phyloP scores from a whole-genome alignment of 108 stramenopile species.

The Nitzschia sp. region DNA sequence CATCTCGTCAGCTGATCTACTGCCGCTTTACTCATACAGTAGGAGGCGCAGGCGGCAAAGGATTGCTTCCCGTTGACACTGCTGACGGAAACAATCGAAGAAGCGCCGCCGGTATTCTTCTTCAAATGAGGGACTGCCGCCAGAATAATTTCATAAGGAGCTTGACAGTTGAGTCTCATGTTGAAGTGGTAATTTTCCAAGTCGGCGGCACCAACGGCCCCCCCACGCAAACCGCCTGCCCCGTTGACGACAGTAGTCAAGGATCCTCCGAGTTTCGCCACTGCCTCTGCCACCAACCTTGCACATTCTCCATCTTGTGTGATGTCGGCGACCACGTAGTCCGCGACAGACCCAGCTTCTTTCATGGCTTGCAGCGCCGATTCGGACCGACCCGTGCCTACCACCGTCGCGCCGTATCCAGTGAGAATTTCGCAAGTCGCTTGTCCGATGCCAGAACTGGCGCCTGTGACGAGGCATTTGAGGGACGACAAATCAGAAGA shows the following conservation, averaged over 20 bases:
- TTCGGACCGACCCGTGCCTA: slow-evolving; percentile 51
- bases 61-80: slow-evolving; percentile 69
- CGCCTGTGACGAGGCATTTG: slow-evolving; percentile 58
- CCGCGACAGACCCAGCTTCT: slow-evolving; percentile 31
- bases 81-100: slow-evolving; percentile 66
- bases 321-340: slow-evolving; percentile 51
- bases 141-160: slow-evolving; percentile 63
- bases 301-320: slow-evolving; percentile 37
- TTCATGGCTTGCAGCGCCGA: slow-evolving; percentile 30
- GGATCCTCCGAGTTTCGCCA: slow-evolving; percentile 31
- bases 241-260: slow-evolving; percentile 57
- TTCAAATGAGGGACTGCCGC: slow-evolving; percentile 60
- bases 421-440: slow-evolving; percentile 46
- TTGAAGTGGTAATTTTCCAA: slow-evolving; percentile 53
- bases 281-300: slow-evolving; percentile 43
- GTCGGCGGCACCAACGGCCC: slow-evolving; percentile 44
- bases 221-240: slow-evolving; percentile 54
- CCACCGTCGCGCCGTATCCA: slow-evolving; percentile 42
- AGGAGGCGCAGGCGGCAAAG: slow-evolving; percentile 52
- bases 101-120: slow-evolving; percentile 1
- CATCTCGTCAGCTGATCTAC: slow-evolving; percentile 64
- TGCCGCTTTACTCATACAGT: slow-evolving; percentile 73
- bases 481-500: slow-evolving; percentile 15
- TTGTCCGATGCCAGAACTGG: slow-evolving; percentile 58
- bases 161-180: slow-evolving; percentile 55